Conservation (phyloP, 805 yeast species). For the Candida corydali region DNA sequence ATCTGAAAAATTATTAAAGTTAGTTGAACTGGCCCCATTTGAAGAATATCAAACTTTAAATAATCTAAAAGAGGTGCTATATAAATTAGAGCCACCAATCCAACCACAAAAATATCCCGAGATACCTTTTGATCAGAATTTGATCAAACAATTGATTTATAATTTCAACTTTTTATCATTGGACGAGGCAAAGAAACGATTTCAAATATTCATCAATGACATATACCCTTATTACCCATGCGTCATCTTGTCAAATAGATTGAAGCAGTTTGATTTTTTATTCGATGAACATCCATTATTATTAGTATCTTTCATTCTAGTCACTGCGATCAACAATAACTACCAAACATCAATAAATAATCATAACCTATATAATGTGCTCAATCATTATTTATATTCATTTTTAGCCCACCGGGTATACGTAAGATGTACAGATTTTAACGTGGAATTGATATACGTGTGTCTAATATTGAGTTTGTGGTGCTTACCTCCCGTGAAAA, state of each 20-base stretch:
- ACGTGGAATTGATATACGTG: slow-evolving; percentile 37
- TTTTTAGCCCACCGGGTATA: slow-evolving; percentile 42
- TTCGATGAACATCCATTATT: slow-evolving; percentile 41
- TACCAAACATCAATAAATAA: slow-evolving; percentile 11
- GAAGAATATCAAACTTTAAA: slow-evolving; percentile 3
- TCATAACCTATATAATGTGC: slow-evolving; percentile 37
- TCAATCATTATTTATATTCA: slow-evolving; percentile 43
- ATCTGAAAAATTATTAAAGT: slow-evolving; percentile 2
- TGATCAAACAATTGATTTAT: slow-evolving; percentile 31
- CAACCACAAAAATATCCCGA: slow-evolving; percentile 13
- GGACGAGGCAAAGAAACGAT: slow-evolving; percentile 32
- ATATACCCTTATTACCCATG: slow-evolving; percentile 48
- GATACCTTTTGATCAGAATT: slow-evolving; percentile 14
- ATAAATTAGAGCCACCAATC: slow-evolving; percentile 9
- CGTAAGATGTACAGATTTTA: slow-evolving; percentile 39
- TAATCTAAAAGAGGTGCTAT: slow-evolving; percentile 8
- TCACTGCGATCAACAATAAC: slow-evolving; percentile 43
- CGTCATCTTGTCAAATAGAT: slow-evolving; percentile 33
- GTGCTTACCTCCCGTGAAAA: slow-evolving; percentile 49
- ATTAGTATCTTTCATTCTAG: slow-evolving; percentile 41
- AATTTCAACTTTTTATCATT: slow-evolving; percentile 26
- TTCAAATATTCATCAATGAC: slow-evolving; percentile 29
- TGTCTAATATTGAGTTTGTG: slow-evolving; percentile 46
- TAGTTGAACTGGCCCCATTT: neutral
- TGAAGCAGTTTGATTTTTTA: slow-evolving; percentile 36